Evolutionary conservation across 352 stramenopile species (phyloP).

Genomic region (Phytophthora podocarpi): DNA sequence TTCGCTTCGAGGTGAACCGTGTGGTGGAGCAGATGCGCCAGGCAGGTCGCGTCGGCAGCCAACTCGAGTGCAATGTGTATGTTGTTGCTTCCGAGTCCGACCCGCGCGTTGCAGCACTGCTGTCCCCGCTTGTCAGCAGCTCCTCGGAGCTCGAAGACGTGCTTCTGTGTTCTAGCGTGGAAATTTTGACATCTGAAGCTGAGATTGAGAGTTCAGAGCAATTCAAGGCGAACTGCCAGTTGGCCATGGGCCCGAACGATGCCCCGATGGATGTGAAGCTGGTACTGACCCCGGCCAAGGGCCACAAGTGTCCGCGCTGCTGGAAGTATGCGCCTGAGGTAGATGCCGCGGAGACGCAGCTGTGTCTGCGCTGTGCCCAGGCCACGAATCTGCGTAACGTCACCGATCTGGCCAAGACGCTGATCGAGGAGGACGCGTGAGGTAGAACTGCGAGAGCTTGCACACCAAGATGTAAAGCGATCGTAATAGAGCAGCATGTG

Average conservation of each 20-base stretch:
- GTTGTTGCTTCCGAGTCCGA: conserved; percentile 48
- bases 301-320: conserved; percentile 89
- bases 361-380: conserved; percentile 59
- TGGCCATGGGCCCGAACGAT: conserved; percentile 41
- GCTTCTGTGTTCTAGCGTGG: conserved; percentile 70
- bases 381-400: conserved; percentile 57
- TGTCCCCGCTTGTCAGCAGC: conserved; percentile 24
- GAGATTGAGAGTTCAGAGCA: conserved; percentile 42
- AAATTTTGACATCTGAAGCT: conserved; percentile 39
- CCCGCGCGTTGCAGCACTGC: conserved; percentile 63
- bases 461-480: too few relatives aligned
- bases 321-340: conserved; percentile 84
- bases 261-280: conserved; percentile 57
- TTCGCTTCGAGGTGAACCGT: conserved; percentile 87
- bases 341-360: conserved; percentile 50
- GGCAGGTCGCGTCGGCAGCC: conserved; percentile 57
- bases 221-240: conserved; percentile 39
- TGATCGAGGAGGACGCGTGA: conserved; percentile 47
- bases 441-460: neutral
- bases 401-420: conserved; percentile 45
- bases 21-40: conserved; percentile 77
- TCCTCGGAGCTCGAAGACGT: conserved; percentile 68
- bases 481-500: conserved; percentile 3
- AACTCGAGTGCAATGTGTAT: conserved; percentile 79
- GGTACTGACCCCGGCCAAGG: conserved; percentile 60